Base-by-base conservation (phyloP, 306 rosid genomes). In the Fragaria iinumae region DNA sequence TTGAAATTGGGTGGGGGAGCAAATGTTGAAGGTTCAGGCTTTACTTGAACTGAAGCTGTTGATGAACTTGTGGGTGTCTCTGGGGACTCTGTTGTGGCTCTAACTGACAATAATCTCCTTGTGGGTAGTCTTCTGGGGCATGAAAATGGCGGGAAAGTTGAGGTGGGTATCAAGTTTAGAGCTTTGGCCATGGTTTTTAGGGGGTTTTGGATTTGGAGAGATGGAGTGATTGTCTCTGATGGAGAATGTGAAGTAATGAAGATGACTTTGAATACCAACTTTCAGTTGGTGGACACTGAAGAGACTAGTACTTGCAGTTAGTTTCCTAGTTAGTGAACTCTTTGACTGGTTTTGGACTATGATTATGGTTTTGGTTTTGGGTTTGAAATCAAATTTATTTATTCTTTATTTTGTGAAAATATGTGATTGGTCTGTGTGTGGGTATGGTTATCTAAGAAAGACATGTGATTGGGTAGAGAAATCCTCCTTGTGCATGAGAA, bases 1-100 rank as follows among this genome's bases (percentile, higher is more conserved):
- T 89, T 96, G 93, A 96, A 96, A 83, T 91, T 78, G 11, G 89
- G 89, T 0, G 99, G 99, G 80, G 97, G 86, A 76, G 88, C 36
- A 48, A 92, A 67, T 16, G 83, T 70, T 21, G 5, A 38, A 68
- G 83, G 29, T 18, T 73, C 78, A 45, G 67, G 44, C 27, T 55
- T 69, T 68, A 76, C 38, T 20, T 75, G 50, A 87, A 69, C 72
- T 80, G 73, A 32, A 32, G 34, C 34, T 32, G 34, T 2, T 32
- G 34, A 38, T 4, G 41, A 11, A 71, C 83, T 69, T 39, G 72
- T 57, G 10, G 86, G 76, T n/a, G 76, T 74, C 59, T 86, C 89
- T 1, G 92, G 78, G 50, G 86, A 65, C 57, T 74, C 85, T 41
- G 94, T 79, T 69, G 85, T 73, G 57, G 91, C 93, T 86, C 93